Base-by-base conservation (phyloP, 257 asterid genomes). In the Solanum commersonii region DNA sequence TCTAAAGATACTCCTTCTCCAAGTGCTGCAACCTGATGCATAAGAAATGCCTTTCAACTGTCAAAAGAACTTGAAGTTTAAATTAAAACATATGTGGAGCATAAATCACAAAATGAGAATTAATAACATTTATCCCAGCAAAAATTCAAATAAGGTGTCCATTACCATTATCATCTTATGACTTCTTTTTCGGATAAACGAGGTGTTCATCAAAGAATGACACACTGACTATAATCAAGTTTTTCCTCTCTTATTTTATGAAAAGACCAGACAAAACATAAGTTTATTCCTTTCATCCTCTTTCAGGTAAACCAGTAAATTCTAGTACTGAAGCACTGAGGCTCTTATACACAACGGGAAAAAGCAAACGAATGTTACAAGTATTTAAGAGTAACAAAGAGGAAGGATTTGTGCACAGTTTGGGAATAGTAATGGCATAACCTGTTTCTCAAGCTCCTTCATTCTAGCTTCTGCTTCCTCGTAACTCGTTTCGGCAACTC, bases 371-470 rank as follows among this genome's bases (percentile, higher is more conserved):
- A 86, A 83, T 46, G 37, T 85, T 70, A 74, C 84, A 56, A 52
- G 46, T 20, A 31, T n/a, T 59, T 67, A 87, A 33, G 77, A 67
- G 42, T 20, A 34, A 76, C 88, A 91, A 89, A 73, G 86, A 84
- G 65, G 37, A 40, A 76, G 83, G 9, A 86, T 87, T 74, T 44
- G 63, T 73, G 31, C 44, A 89, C 49, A 60, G 37, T 82, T 70
- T 77, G 20, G 71, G 70, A 88, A 71, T 86, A 67, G 73, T 49
- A 88, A 87, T 46, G 67, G 85, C 27, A 52, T 84, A 37, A 95
- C 98, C 99, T 96, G 98, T 90, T 95, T 97, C 93, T 97, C 99
- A 88, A 97, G 98, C 93, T 97, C 99, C 94, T 89, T 93, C 67
- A 97, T 95, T 92, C 98, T 95, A 89, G 98, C 96, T 92, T 96